A percentile compares a stretch with the other conserved stretches of the same genome.
phyloP scores from a whole-genome alignment of 164 flowering plant species.

The Vitis cinerea region DNA sequence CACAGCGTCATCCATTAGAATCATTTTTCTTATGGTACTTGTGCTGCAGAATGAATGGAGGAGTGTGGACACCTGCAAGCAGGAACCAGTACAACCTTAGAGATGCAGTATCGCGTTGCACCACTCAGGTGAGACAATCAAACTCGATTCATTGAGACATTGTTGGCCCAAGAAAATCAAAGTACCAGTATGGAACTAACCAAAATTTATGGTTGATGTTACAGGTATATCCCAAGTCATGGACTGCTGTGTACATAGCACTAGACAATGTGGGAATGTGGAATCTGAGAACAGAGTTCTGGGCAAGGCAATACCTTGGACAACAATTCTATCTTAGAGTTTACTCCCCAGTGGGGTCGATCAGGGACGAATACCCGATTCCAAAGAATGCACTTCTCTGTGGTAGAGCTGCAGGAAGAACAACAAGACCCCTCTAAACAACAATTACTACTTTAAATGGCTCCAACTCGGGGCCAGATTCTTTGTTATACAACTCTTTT shows the following conservation, averaged over 20 bases:
- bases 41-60: slow-evolving; percentile 74
- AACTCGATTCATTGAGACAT: neutral
- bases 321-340: slow-evolving; percentile 82
- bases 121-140: slow-evolving; percentile 55
- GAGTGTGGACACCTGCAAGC: slow-evolving; percentile 58
- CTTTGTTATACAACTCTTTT: neutral
- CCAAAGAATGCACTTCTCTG: slow-evolving; percentile 77
- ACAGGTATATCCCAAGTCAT: slow-evolving; percentile 89
- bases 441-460: neutral
- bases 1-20: too few species aligned
- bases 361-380: slow-evolving; percentile 66
- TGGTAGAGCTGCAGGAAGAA: slow-evolving; percentile 50
- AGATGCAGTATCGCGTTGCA: slow-evolving; percentile 69
- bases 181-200: neutral
- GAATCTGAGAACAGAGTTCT: slow-evolving; percentile 71
- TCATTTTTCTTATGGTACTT: neutral
- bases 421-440: slow-evolving; percentile 20
- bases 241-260: slow-evolving; percentile 75
- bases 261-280: slow-evolving; percentile 93
- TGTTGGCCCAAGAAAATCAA: neutral
- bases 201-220: slow-evolving; percentile 1
- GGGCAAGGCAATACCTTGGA: slow-evolving; percentile 82
- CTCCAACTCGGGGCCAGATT: neutral
- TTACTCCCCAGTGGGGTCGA: slow-evolving; percentile 46
- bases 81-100: slow-evolving; percentile 61